phyloP scores from a whole-genome alignment of 257 asterid species.

The Scutellaria baicalensis region DNA sequence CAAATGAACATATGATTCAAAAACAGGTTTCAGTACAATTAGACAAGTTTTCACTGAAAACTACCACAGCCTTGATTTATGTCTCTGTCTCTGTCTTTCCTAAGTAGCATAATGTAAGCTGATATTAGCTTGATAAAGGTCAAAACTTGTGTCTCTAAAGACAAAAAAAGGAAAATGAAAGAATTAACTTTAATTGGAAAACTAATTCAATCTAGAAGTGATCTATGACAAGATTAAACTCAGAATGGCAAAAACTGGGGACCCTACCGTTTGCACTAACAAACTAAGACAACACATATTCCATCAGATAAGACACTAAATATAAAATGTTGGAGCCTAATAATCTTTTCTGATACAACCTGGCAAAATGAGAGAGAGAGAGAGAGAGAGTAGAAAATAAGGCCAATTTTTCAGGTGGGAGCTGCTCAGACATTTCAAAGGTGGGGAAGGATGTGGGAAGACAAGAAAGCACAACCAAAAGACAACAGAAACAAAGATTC shows the following conservation, averaged over 20 bases:
- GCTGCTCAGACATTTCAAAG: too few relatives aligned
- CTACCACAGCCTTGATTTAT: neutral
- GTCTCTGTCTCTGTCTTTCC: slow-evolving; percentile 3
- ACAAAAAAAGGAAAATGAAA: neutral
- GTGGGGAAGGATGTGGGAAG: too few relatives aligned
- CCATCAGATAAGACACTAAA: neutral
- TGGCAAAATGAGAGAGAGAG: neutral
- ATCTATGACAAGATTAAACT: neutral
- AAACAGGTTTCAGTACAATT: neutral
- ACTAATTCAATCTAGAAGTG: neutral
- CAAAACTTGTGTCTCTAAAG: neutral
- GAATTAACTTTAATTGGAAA: neutral
- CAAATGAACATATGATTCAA: neutral
- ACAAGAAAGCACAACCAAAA: too few relatives aligned
- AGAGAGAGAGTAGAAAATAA: neutral
- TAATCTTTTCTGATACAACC: neutral
- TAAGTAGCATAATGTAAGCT: neutral
- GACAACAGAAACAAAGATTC: too few relatives aligned
- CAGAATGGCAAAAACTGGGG: neutral
- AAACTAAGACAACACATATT: neutral
- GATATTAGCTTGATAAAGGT: neutral
- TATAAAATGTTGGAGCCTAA: neutral
- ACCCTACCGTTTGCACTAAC: neutral
- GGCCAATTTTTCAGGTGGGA: neutral
- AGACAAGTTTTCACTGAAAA: neutral